Percentiles rank a stretch among this genome's conserved stretches.
Evolutionary conservation across 208 protist genomes (phyloP).

Genomic region (Leishmania lainsoni): DNA sequence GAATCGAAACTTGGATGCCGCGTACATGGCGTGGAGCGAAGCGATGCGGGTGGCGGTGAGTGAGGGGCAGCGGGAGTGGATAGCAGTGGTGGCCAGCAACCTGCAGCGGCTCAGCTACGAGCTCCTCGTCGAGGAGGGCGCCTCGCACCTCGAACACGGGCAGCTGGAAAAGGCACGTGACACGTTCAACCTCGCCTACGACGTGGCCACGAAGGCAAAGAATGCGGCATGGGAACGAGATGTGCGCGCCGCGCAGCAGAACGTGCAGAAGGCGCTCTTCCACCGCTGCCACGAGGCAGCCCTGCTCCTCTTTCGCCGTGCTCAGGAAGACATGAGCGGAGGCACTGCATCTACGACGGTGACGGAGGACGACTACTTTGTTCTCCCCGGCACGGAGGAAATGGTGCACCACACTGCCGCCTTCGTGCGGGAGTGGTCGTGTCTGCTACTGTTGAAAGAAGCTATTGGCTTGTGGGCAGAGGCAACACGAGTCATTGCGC

Average conservation of each 20-base stretch:
- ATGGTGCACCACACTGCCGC: constrained; percentile 73
- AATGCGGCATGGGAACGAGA: constrained; percentile 87
- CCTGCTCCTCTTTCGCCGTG: constrained; percentile 71
- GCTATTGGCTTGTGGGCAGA: constrained; percentile 83
- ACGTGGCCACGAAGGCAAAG: constrained; percentile 80
- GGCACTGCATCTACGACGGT: constrained; percentile 21
- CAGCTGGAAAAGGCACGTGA: constrained; percentile 74
- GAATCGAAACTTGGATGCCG: constrained; percentile 72
- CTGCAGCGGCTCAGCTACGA: constrained; percentile 92
- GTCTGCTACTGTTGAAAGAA: constrained; percentile 85
- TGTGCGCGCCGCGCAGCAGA: constrained; percentile 71
- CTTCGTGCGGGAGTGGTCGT: constrained; percentile 85
- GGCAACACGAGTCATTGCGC: constrained; percentile 46
- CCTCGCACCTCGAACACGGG: constrained; percentile 59
- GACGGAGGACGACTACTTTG: constrained; percentile 77
- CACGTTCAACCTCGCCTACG: constrained; percentile 70
- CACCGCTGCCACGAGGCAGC: constrained; percentile 85
- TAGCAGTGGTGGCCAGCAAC: constrained; percentile 87
- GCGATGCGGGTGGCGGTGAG: constrained; percentile 77
- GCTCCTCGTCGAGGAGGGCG: constrained; percentile 82
- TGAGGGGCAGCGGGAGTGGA: constrained; percentile 90
- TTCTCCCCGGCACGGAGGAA: constrained; percentile 74
- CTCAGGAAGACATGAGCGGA: constrained; percentile 34
- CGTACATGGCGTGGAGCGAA: constrained; percentile 91
- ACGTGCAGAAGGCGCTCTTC: constrained; percentile 87